Base-by-base conservation (phyloP, 495 filamentous ascomycete genomes). In the Jackrogersella multiformis region DNA sequence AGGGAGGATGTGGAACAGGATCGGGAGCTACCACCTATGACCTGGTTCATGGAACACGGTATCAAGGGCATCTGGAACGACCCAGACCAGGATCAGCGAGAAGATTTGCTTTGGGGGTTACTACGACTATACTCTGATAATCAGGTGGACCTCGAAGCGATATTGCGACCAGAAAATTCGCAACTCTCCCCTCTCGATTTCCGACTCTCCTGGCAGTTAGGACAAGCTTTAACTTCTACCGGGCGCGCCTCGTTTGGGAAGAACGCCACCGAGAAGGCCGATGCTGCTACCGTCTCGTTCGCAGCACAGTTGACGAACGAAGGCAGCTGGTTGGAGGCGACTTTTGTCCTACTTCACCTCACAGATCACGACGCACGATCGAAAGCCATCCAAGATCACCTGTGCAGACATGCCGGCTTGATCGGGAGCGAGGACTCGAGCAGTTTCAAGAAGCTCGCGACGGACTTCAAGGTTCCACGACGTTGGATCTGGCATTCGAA, bases 401-500 rank as follows among this genome's bases (percentile, higher is more conserved):
- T 97, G 5, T 87, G 87, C 26, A 86, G 86, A 8, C 88, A 92
- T 63, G 81, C 89, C 23, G 83, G 85, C 34, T 74, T 78, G 3
- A 80, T 89, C 49, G 81, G 78, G 18, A 71, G 76, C 20, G 80
- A 79, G 2, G 85, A 87, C 32, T 81, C 81, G 36, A 66, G 79
- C 6, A 74, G 78, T 35, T 92, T 89, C 79, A 77, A 76, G 13
- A 84, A 83, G 20, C 82, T 96, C 0, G 80, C 82, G 4, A 69
- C 81, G 28, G 83, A 85, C 4, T 85, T 90, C 45, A 81, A 88
- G 54, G 82, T 98, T 51, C 91, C 93, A 3, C 82, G 81, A 34
- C 69, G 80, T 21, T 96, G 92, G 93, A 84, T 98, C 64, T 94
- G 89, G 87, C 87, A 92, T 55, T 92, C 94, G 24, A 93, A 93